phyloP scores from a whole-genome alignment of 1,284 basidiomycete species.

The Cryptococcus deneoformans region DNA sequence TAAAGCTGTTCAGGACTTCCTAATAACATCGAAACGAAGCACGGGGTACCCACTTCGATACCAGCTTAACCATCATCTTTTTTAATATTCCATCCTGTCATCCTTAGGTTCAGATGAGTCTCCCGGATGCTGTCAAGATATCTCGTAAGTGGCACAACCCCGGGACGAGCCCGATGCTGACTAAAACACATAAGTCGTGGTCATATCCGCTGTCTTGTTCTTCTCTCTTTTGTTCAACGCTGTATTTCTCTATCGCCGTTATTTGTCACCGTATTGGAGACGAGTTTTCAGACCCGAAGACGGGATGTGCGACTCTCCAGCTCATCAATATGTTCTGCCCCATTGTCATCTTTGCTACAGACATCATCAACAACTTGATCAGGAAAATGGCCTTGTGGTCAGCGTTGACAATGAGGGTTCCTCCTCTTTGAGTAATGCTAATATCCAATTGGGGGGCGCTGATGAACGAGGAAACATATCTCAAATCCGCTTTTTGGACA shows the following conservation, averaged over 20 bases:
- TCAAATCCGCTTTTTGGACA: slow-evolving; percentile 22
- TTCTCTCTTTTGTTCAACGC: slow-evolving; percentile 10
- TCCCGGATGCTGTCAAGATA: not conserved
- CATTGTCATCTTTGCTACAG: not conserved
- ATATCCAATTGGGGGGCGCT: not conserved
- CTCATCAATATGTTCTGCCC: not conserved
- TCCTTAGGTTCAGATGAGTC: too few relatives aligned
- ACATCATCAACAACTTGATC: not conserved
- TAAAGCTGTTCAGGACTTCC: too few relatives aligned
- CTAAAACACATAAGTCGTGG: slow-evolving; percentile 8
- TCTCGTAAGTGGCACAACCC: not conserved
- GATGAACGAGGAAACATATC: not conserved
- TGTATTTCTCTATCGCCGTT: slow-evolving; percentile 5
- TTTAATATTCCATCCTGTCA: too few relatives aligned
- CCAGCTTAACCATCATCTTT: too few relatives aligned
- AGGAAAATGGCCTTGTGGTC: not conserved
- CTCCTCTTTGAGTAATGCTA: not conserved
- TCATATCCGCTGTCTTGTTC: slow-evolving; percentile 8
- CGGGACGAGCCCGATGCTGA: not conserved
- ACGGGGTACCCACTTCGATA: too few relatives aligned
- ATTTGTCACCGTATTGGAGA: not conserved
- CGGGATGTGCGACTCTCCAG: not conserved
- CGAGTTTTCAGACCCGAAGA: not conserved
- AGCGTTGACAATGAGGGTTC: not conserved
- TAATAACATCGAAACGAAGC: too few relatives aligned